phyloP scores from a whole-genome alignment of 2,329 filamentous ascomycete genomes.

The Neofusicoccum ribis region DNA sequence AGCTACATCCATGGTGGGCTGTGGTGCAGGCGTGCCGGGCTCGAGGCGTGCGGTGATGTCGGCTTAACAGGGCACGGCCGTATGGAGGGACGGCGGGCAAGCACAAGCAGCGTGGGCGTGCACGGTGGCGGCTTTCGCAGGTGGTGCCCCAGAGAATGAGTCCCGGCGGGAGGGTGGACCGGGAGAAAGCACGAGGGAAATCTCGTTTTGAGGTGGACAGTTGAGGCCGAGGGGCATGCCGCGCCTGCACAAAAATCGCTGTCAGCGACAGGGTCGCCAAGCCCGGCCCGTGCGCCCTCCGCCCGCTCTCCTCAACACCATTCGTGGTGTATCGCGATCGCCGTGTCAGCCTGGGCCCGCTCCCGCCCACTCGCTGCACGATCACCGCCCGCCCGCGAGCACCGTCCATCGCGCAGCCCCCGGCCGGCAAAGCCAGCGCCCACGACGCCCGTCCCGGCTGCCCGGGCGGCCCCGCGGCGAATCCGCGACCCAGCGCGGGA shows the following conservation, averaged over 20 bases:
- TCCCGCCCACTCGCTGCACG: conserved; percentile 3
- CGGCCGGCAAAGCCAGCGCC: not conserved
- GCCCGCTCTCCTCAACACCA: conserved; percentile 10
- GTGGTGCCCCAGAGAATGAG: not conserved
- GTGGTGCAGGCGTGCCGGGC: conserved; percentile 11
- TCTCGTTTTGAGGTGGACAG: conserved; percentile 15
- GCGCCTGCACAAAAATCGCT: conserved; percentile 14
- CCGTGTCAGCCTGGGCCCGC: conserved; percentile 8
- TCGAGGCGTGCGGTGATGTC: conserved; percentile 14
- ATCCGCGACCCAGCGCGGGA: not conserved
- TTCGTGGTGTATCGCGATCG: conserved; percentile 17
- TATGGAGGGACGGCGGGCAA: not conserved
- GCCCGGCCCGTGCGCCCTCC: not conserved
- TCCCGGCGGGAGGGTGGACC: conserved; percentile 13
- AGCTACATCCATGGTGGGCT: conserved; percentile 67
- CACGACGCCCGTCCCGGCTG: not conserved
- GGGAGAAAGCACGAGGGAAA: conserved; percentile 14
- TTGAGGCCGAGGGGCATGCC: conserved; percentile 15
- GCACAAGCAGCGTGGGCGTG: not conserved
- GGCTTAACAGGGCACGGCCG: conserved; percentile 13
- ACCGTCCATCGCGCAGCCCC: not conserved
- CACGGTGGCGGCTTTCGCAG: not conserved
- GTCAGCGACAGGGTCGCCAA: conserved; percentile 11
- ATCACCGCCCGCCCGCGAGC: not conserved
- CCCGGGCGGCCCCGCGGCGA: not conserved